Evolutionary conservation across 2,329 filamentous ascomycete species (phyloP), one percentile per base, ranked within the genome.

Genomic region (Aspergillus jensenii): DNA sequence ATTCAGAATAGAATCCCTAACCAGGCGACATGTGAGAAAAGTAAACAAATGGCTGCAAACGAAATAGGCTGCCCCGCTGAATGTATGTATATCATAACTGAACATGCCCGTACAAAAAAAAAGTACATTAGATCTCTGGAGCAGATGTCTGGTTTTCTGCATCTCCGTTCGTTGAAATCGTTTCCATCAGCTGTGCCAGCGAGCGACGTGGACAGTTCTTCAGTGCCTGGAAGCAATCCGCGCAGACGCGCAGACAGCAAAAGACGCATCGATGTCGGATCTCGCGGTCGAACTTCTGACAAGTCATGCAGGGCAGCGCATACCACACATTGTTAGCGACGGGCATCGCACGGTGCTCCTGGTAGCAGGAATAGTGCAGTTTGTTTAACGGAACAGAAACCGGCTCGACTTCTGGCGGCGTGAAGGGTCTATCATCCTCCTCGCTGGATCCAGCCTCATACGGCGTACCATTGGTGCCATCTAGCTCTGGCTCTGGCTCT

Each of bases 221-320:
- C 56, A 79, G 60, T 15, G 44, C 54, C 47, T 72, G 64, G 52
- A 68, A 67, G 58, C 76, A 79, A 8, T 61, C 59, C 3, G 58
- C 68, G 53, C 76, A 78, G 40, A 79, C 68, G 5, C 76, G 69
- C 62, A 79, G 58, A 52, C 70, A 75, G 52, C 76, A 79, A 53
- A 76, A 78, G 6, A 74, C 71, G 59, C 76, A 79, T 37, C 71
- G 71, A 59, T 74, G 69, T 9, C 75, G 68, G 19, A 71, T 64
- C 58, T 77, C 69, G 3, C 66, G 69, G 53, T 77, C 74, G 12
- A 68, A 66, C 50, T 74, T 74, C 37, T 71, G 70, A 59, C 76
- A 79, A 4, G 74, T 71, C 75, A 78, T 78, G 63, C 76, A 79
- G 9, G 75, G 76, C 35, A 77, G 65, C 5, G 76, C 66, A 61